Evolutionary conservation across 1,139 yeast species (phyloP), one percentile per base, ranked within the genome.

Genomic region (Suhomyces atakaporum): DNA sequence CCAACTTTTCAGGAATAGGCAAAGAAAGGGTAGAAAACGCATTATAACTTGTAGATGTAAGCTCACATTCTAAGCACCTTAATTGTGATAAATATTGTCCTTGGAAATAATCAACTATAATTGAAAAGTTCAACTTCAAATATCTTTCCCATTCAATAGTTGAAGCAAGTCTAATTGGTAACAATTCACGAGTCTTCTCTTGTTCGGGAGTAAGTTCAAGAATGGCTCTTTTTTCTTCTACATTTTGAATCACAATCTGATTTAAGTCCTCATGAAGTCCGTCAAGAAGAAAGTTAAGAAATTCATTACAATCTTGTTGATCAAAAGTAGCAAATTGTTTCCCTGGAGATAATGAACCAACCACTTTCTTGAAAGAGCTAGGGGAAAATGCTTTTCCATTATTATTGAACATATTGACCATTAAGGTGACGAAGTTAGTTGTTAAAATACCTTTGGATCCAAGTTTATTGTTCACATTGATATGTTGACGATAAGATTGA

Each of bases 91-190:
- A 76, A 53, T 85, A 85, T 61, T 92, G 97, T 1, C 97, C 97
- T 59, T 89, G 96, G 54, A 88, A 87, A 38, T 81, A 77, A 53
- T 87, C 95, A 3, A 88, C 95, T 19, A 92, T 75, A 1, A 85
- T 76, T 24, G 97, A 89, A 49, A 85, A 84, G 57, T 92, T 92
- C 19, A 90, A 77, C 40, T 84, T 84, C 38, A 88, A 67, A 56
- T 88, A 89, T 42, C 96, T 71, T 54, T 88, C 96, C 98, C 98
- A 92, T 59, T 92, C 97, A 34, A 89, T 83, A 0, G 95, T 81
- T 0, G 96, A 84, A 0, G 97, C 97, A 26, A 86, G 71, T 43
- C 97, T 73, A 5, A 89, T 74, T 1, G 95, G 87, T 53, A 88
- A 62, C 18, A 66, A 62, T 54, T 92, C 97, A 34, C 97, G 69